These are phyloP conservation scores for Epichloe hybrida DNA, from an alignment of 2,329 filamentous ascomycete species.

Conservation along the genomic window DNA sequence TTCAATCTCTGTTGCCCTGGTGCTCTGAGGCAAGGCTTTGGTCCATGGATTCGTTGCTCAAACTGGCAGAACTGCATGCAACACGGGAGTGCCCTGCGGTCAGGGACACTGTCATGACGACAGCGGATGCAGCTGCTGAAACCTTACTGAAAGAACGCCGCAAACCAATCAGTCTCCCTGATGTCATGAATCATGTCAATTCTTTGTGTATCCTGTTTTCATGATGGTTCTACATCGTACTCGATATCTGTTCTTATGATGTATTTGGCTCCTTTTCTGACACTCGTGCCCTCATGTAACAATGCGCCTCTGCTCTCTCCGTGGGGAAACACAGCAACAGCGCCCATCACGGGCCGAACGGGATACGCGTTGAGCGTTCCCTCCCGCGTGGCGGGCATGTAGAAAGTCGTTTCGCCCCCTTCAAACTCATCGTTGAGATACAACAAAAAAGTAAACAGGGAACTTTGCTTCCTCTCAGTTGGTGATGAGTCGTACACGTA, in stretches of 20 bases:
- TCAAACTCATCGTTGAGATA: slow-evolving; percentile 62
- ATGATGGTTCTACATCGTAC: slow-evolving; percentile 43
- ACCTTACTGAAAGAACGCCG: too few relatives aligned
- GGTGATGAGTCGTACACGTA: slow-evolving; percentile 58
- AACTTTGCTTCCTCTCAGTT: slow-evolving; percentile 44
- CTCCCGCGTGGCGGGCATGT: slow-evolving; percentile 49
- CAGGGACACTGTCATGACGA: too few relatives aligned
- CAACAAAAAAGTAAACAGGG: slow-evolving; percentile 55
- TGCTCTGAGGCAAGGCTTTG: too few relatives aligned
- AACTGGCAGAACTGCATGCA: too few relatives aligned
- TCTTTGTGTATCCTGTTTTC: background rate
- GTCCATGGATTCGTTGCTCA: too few relatives aligned
- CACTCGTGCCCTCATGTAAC: slow-evolving; percentile 58
- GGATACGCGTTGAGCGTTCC: slow-evolving; percentile 57
- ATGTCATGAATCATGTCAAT: background rate
- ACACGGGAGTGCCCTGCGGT: too few relatives aligned
- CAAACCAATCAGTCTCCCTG: too few relatives aligned
- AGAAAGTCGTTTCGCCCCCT: slow-evolving; percentile 59
- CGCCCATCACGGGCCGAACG: slow-evolving; percentile 54
- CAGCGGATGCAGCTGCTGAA: too few relatives aligned
- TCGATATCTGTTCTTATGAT: slow-evolving; percentile 59
- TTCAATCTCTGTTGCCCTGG: too few relatives aligned
- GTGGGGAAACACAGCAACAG: slow-evolving; percentile 55
- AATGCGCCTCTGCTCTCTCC: slow-evolving; percentile 52
- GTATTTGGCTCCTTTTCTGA: slow-evolving; percentile 52